These are phyloP conservation scores for Melaleuca alternifolia DNA, from an alignment of 345 rosid species.

Conservation along the genomic window DNA sequence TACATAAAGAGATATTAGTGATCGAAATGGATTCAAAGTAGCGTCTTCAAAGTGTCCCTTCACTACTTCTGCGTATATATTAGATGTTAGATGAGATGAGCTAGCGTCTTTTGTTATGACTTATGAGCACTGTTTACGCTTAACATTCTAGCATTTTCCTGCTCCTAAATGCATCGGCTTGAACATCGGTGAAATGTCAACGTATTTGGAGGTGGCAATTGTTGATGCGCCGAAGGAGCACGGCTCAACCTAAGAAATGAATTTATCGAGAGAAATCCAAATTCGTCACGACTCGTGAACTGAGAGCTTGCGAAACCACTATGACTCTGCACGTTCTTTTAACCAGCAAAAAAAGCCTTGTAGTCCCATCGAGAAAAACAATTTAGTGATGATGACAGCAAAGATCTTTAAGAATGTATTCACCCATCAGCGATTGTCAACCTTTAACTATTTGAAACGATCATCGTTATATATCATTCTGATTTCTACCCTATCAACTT, in stretches of 20 bases:
- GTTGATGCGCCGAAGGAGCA: too few species aligned
- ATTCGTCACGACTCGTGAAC: too few species aligned
- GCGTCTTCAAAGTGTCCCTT: too few species aligned
- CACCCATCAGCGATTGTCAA: background rate
- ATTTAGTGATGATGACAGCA: background rate
- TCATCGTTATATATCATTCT: background rate
- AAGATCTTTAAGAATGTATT: background rate
- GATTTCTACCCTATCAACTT: background rate
- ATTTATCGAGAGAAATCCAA: too few species aligned
- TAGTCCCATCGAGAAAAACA: background rate
- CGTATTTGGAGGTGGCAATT: too few species aligned
- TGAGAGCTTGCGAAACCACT: too few species aligned
- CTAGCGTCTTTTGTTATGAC: background rate
- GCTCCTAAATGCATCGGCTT: background rate
- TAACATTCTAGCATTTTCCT: background rate
- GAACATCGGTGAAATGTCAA: too few species aligned
- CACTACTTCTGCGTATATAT: constrained; percentile 50
- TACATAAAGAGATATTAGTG: background rate
- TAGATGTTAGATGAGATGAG: background rate
- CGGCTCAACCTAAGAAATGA: too few species aligned
- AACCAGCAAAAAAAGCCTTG: background rate
- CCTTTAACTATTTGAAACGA: background rate
- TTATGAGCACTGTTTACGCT: background rate
- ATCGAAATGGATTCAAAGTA: too few species aligned
- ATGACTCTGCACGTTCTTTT: too few species aligned